A percentile compares a stretch with the other conserved stretches of the same genome.
phyloP scores from a whole-genome alignment of 2,329 filamentous ascomycete genomes.

The Aspergillus fumigatiaffinis region DNA sequence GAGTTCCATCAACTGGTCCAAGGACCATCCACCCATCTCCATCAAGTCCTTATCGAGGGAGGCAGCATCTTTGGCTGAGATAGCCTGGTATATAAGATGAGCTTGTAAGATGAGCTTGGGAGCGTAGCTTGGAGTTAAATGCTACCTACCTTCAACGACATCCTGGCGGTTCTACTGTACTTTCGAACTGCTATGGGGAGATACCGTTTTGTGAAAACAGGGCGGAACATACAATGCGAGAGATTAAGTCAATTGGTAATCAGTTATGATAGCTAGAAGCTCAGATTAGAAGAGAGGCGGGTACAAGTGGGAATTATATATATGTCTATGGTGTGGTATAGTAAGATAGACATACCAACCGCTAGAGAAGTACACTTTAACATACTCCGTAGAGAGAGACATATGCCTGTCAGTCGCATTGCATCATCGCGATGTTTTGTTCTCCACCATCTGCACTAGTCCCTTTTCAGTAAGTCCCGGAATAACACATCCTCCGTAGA shows the following conservation, averaged over 20 bases:
- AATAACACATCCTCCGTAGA: conserved; percentile 23
- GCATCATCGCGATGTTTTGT: conserved; percentile 15
- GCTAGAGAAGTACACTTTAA: not conserved
- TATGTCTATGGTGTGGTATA: not conserved
- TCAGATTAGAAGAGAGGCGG: not conserved
- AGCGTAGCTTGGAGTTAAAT: not conserved
- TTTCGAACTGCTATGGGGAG: conserved; percentile 15
- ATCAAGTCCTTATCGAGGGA: conserved; percentile 92
- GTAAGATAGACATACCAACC: not conserved
- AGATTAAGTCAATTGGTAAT: not conserved
- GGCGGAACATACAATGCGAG: conserved; percentile 25
- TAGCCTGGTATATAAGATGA: conserved; percentile 54
- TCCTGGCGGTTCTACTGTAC: conserved; percentile 31
- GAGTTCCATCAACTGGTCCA: conserved; percentile 96
- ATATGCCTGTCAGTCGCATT: conserved; percentile 19
- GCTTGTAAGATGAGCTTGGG: not conserved
- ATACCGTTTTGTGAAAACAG: conserved; percentile 9
- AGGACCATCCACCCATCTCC: conserved; percentile 77
- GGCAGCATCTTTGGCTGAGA: conserved; percentile 81
- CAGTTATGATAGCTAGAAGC: not conserved
- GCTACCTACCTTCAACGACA: conserved; percentile 39
- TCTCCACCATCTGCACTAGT: conserved; percentile 19
- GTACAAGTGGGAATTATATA: not conserved
- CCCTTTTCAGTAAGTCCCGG: conserved; percentile 14
- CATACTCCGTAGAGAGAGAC: not conserved